Evolutionary conservation across 1,284 basidiomycete species (phyloP).

Genomic region (Apiotrichum mycotoxinovorans): DNA sequence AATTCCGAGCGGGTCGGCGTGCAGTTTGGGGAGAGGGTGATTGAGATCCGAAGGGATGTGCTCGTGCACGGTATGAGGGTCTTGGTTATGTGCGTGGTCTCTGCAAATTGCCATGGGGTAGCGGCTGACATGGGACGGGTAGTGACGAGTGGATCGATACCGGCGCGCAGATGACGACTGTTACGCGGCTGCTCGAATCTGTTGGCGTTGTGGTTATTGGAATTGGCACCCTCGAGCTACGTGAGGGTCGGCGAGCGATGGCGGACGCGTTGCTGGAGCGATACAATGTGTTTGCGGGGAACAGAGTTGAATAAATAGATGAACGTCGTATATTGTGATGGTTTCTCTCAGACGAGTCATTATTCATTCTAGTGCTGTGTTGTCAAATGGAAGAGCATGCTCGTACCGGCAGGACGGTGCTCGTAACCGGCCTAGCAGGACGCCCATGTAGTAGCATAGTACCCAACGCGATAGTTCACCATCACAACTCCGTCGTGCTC

Average conservation of each 20-base stretch:
- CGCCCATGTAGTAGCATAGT: no score
- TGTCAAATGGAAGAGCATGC: no score
- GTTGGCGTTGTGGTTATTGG: conserved; percentile 9
- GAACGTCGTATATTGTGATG: no score
- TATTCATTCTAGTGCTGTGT: no score
- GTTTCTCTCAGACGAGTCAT: no score
- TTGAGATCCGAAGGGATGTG: conserved; percentile 14
- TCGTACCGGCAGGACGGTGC: no score
- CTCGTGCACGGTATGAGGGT: conserved; percentile 14
- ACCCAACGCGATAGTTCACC: no score
- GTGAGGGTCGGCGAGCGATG: conserved; percentile 1
- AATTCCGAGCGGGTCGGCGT: conserved; percentile 3
- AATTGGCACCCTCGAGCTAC: conserved; percentile 15
- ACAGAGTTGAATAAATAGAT: not conserved
- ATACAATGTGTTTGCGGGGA: conserved; percentile 15
- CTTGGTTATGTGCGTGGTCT: conserved; percentile 15
- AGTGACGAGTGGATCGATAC: conserved; percentile 24
- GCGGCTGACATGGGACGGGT: no score
- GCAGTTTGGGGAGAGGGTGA: conserved; percentile 1
- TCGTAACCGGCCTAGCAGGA: no score
- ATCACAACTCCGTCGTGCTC: no score
- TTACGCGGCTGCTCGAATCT: conserved; percentile 7
- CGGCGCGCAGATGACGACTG: conserved; percentile 12
- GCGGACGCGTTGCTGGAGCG: conserved; percentile 10
- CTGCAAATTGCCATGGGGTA: no score